Percentiles rank a stretch among this genome's conserved stretches.
These are phyloP conservation scores for Pseudogymnoascus sp. DNA, from an alignment of 2,329 filamentous ascomycete genomes.

Conservation along the genomic window DNA sequence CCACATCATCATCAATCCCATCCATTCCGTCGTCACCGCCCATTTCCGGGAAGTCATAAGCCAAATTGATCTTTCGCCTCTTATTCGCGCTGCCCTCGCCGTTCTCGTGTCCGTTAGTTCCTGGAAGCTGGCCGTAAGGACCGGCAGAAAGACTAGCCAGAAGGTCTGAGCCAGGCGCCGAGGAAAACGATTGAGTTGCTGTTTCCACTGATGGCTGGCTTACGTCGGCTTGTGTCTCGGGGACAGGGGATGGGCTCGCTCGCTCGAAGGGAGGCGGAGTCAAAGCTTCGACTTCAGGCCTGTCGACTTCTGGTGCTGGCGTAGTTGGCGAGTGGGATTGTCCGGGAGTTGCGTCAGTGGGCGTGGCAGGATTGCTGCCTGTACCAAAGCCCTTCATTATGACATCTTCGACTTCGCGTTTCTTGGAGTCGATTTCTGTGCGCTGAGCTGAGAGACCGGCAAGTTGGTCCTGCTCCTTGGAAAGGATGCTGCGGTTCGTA, in stretches of 20 bases:
- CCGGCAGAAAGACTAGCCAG: conserved; percentile 31
- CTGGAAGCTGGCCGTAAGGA: conserved; percentile 21
- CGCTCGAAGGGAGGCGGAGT: conserved; percentile 67
- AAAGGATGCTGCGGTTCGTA: conserved; percentile 60
- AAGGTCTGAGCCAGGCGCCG: conserved; percentile 29
- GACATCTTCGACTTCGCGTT: conserved; percentile 78
- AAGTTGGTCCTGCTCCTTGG: conserved; percentile 60
- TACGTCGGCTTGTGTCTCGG: conserved; percentile 30
- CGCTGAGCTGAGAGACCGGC: conserved; percentile 58
- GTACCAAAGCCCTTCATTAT: conserved; percentile 78
- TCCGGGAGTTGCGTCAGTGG: conserved; percentile 36
- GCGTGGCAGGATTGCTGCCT: conserved; percentile 42
- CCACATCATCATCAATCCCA: conserved; percentile 53
- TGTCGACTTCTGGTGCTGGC: conserved; percentile 51
- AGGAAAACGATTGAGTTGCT: conserved; percentile 10
- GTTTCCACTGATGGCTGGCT: conserved; percentile 11
- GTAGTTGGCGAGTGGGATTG: conserved; percentile 32
- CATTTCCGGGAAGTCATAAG: conserved; percentile 37
- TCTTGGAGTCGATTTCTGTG: conserved; percentile 67
- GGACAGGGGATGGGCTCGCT: conserved; percentile 26
- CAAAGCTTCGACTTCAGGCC: conserved; percentile 76
- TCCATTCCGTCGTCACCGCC: conserved; percentile 43
- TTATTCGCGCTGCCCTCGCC: conserved; percentile 32
- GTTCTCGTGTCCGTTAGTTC: conserved; percentile 12
- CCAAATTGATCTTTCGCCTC: conserved; percentile 40